A percentile compares a stretch with the other conserved stretches of the same genome.
Conservation (phyloP, 306 rosid genomes). For the Canavalia gladiata region DNA sequence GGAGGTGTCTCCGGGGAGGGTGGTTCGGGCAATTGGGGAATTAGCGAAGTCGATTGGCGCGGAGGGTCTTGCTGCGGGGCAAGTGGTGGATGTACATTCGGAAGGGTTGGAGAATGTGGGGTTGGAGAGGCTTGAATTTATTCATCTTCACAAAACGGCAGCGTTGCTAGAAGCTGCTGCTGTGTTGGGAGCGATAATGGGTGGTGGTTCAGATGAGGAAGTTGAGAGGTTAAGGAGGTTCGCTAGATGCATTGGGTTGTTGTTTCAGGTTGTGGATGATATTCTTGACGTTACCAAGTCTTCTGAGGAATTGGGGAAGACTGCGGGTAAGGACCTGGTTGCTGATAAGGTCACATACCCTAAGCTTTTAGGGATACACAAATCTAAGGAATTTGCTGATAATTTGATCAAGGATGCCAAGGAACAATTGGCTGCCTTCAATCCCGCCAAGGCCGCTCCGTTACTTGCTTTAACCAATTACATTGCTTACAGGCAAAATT, state of each 20-base stretch:
- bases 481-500: slow-evolving; percentile 72
- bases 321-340: slow-evolving; percentile 84
- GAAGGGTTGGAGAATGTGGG: slow-evolving; percentile 65
- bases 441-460: slow-evolving; percentile 64
- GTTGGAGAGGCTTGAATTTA: slow-evolving; percentile 65
- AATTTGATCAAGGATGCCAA: slow-evolving; percentile 64
- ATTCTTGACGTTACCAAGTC: slow-evolving; percentile 83
- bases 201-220: slow-evolving; percentile 67
- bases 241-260: slow-evolving; percentile 69
- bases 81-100: slow-evolving; percentile 65
- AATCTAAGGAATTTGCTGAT: slow-evolving; percentile 71
- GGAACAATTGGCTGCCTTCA: slow-evolving; percentile 64
- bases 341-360: slow-evolving; percentile 85
- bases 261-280: slow-evolving; percentile 91
- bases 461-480: slow-evolving; percentile 72
- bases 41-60: slow-evolving; percentile 68
- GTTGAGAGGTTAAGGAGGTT: slow-evolving; percentile 67
- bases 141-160: slow-evolving; percentile 78
- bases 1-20: slow-evolving; percentile 53
- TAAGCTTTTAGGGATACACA: slow-evolving; percentile 70
- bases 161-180: slow-evolving; percentile 71
- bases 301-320: slow-evolving; percentile 78
- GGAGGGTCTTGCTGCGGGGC: slow-evolving; percentile 83
- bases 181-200: slow-evolving; percentile 74
- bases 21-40: slow-evolving; percentile 64